Evolutionary conservation across 495 filamentous ascomycete genomes (phyloP).

Genomic region (Cetradonia linearis): DNA sequence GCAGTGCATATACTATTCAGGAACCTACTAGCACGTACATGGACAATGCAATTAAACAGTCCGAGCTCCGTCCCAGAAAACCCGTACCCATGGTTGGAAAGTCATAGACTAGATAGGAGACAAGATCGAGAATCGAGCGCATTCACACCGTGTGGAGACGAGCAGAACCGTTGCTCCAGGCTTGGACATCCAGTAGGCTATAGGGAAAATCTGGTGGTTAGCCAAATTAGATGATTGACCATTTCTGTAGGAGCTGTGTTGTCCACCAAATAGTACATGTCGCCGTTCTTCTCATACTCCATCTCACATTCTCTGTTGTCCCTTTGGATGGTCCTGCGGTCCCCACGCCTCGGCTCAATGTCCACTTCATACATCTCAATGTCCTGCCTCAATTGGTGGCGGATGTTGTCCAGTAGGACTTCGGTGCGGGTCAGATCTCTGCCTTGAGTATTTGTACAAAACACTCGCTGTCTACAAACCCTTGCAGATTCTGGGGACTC

Average conservation of each 20-base stretch:
- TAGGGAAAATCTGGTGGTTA: not conserved
- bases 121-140: not conserved
- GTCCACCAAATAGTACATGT: conserved; percentile 10
- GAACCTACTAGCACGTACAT: not conserved
- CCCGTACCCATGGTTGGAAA: not conserved
- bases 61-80: not conserved
- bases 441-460: conserved; percentile 20
- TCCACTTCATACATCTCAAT: conserved; percentile 16
- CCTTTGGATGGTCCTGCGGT: conserved; percentile 4
- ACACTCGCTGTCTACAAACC: conserved; percentile 9
- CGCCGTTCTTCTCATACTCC: conserved; percentile 8
- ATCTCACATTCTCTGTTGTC: conserved; percentile 14
- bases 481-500: not conserved
- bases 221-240: not conserved
- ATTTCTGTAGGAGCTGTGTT: conserved; percentile 13
- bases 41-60: not conserved
- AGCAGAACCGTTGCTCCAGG: conserved; percentile 7
- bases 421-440: conserved; percentile 24
- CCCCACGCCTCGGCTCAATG: not conserved
- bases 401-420: conserved; percentile 34
- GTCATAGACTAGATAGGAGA: conserved; percentile 4
- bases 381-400: conserved; percentile 30
- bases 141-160: conserved; percentile 2
- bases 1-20: conserved; percentile 1
- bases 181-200: conserved; percentile 10